Conservation (phyloP, 176 grass and related monocot genomes). For the Alloteropsis semialata region DNA sequence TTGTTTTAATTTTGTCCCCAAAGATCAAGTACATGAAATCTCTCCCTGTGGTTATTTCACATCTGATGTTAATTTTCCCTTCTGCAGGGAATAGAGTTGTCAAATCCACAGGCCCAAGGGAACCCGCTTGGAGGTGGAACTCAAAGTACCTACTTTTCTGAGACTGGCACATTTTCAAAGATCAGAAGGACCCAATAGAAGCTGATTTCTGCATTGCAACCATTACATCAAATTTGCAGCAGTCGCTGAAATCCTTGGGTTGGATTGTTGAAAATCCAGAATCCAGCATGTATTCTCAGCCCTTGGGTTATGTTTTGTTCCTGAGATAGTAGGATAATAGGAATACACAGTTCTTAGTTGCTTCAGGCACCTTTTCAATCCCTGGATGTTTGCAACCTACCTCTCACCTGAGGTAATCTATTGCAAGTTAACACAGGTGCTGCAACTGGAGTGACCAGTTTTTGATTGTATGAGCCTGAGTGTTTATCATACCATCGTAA, state of each 20-base stretch:
- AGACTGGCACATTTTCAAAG: slow-evolving; percentile 79
- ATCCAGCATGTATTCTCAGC: neutral
- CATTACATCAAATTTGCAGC: neutral
- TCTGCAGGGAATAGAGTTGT: slow-evolving; percentile 69
- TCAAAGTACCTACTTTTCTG: slow-evolving; percentile 86
- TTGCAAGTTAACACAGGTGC: no score
- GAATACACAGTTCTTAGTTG: neutral
- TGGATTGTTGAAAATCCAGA: neutral
- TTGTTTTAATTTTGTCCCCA: neutral
- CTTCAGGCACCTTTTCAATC: neutral
- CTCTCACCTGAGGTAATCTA: no score
- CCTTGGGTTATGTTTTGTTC: neutral
- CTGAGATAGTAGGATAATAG: neutral
- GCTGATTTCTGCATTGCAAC: neutral
- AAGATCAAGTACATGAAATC: neutral
- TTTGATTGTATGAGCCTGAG: no score
- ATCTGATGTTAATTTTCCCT: neutral
- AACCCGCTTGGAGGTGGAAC: slow-evolving; percentile 74
- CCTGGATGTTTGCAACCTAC: neutral
- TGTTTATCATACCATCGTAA: no score
- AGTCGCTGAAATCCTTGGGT: neutral
- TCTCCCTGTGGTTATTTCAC: neutral
- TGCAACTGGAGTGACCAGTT: no score
- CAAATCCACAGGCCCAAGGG: slow-evolving; percentile 64
- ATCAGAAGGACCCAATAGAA: slow-evolving; percentile 48